Base-by-base conservation (phyloP, 164 flowering plant genomes). In the Vitis labrusca region DNA sequence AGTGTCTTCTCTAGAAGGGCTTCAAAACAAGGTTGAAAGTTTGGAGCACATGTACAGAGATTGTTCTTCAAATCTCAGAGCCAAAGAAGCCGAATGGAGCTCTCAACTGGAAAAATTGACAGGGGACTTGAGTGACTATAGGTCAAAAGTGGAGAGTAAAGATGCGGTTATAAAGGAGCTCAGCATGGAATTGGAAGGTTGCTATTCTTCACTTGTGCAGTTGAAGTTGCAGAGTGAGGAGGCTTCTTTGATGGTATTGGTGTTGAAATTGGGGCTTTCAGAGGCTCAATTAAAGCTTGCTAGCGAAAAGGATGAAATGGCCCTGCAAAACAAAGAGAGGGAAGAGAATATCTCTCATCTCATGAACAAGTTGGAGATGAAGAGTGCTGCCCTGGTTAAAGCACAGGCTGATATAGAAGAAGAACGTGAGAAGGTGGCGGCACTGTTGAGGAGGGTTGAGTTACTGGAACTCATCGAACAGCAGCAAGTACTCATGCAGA, bases 171-270 rank as follows among this genome's bases (percentile, higher is more conserved):
- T 78, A 13, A 10, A 63, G 27, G 77, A 67, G 65, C 74, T 78
- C 5, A 65, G 65, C 66, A 60, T 54, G 69, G 88, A 86, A 63
- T 49, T 84, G 49, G 87, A 82, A 66, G 59, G 60, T 51, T 80
- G 70, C 48, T 65, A 72, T 17, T 80, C 83, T 72, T 50, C 64
- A 15, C 67, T 62, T 9, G 50, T 78, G 65, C 75, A 86, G 67
- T 62, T 85, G 83, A 80, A 62, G 72, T 58, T 88, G 76, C 79
- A 80, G 59, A 79, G 78, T 74, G 86, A 85, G 71, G 92, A 88
- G 75, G 59, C 61, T 49, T 79, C 85, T 13, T 30, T 82, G 65
- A 78, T 82, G 82, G 48, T 77, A 47, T 63, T 81, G 55, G 80
- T 80, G 57, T 72, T 85, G 72, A 78, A 74, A 58, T 66, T 76